Base-by-base conservation (phyloP, 2,329 filamentous ascomycete genomes). In the Paecilomyces variotii region DNA sequence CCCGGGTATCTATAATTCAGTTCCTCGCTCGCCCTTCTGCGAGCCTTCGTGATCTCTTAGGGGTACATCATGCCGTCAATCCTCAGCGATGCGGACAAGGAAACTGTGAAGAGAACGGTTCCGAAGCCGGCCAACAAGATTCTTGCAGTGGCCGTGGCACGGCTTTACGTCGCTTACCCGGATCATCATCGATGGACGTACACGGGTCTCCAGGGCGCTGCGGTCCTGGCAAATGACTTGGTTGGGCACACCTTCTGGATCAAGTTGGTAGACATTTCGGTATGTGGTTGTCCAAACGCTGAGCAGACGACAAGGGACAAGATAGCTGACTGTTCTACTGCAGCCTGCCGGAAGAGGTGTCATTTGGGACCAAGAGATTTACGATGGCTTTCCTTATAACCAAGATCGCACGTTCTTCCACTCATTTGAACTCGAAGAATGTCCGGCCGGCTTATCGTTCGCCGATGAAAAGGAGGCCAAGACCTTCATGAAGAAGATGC, bases 331-430 rank as follows among this genome's bases (percentile, higher is more conserved):
- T 24, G 32, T 51, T 53, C 26, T 54, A 32, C 3, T 61, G 53
- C 70, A 93, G 87, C 83, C 90, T 59, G 80, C 87, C 55, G 87
- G 86, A 70, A 85, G 88, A 71, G 92, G 93, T 59, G 91, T 97
- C 55, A 88, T 97, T 68, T 97, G 91, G 91, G 92, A 96, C 70
- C 93, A 97, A 78, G 94, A 99, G 76, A 91, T 99, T 68, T 99
- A 96, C 78, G 93, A 99, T 67, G 87, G 86, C 55, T 97, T 96
- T 82, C 81, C 82, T 63, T 99, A 97, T 80, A 96, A 97, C 76
- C 93, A 97, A 71, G 94, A 99, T 73, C 87, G 94, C 61, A 93
- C 90, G 60, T 99, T 97, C 78, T 99, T 99, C 77, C 92, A 97
- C 76, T 91, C 90, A 4, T 99, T 99, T 72, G 94, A 99, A 78